These are phyloP conservation scores for Thamnidium elegans DNA, from an alignment of 192 early-diverging fungal genomes.

Conservation along the genomic window DNA sequence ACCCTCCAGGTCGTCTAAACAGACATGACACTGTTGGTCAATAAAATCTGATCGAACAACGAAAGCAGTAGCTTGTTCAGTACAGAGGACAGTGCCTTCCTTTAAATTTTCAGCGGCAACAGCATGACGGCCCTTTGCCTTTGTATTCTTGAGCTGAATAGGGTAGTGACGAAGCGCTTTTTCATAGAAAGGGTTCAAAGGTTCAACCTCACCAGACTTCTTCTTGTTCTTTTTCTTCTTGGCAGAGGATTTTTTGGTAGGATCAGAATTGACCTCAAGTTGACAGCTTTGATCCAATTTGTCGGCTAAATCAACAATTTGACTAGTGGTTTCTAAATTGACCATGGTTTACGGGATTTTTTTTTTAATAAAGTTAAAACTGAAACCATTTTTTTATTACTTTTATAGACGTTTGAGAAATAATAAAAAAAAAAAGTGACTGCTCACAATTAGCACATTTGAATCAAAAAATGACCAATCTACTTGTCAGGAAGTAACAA, in stretches of 20 bases:
- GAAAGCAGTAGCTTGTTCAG: slow-evolving; percentile 47
- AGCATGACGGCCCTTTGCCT: slow-evolving; percentile 55
- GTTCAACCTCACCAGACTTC: not conserved
- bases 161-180: slow-evolving; percentile 9
- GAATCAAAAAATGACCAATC: no score
- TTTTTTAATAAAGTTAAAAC: no score
- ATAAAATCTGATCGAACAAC: slow-evolving; percentile 57
- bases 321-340: no score
- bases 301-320: not conserved
- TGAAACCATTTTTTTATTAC: no score
- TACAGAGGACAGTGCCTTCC: slow-evolving; percentile 47
- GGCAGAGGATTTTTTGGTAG: not conserved
- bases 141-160: slow-evolving; percentile 18
- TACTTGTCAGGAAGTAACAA: no score
- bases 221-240: slow-evolving; percentile 4
- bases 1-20: slow-evolving; percentile 27
- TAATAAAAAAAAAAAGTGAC: no score
- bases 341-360: no score
- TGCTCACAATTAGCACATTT: no score
- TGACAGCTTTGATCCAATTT: not conserved
- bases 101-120: slow-evolving; percentile 42
- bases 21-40: slow-evolving; percentile 53
- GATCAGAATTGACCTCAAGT: not conserved
- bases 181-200: not conserved
- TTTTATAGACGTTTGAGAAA: no score